Conservation (phyloP, 139 green algal species). For the Coelastrella sp. region DNA sequence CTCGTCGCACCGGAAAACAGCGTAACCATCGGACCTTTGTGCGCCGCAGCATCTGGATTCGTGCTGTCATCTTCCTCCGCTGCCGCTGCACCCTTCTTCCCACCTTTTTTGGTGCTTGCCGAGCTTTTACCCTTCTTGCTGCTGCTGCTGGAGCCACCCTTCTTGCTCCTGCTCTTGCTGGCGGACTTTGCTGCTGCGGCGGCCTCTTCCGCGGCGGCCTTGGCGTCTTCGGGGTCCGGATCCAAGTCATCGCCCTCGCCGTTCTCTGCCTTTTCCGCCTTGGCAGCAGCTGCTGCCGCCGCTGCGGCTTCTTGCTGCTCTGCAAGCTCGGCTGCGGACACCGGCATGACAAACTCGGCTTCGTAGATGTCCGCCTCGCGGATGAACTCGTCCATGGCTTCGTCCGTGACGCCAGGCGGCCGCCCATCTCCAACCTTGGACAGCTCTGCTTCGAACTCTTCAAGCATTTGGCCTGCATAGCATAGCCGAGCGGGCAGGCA, state of each 20-base stretch:
- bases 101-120: conserved; percentile 8
- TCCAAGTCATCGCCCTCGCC: conserved; percentile 13
- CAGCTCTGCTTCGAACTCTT: conserved; percentile 47
- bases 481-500: too few relatives aligned
- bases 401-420: conserved; percentile 44
- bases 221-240: background rate
- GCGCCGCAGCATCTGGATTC: background rate
- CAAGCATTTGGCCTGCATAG: background rate
- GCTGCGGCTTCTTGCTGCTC: conserved; percentile 28
- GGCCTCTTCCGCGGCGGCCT: background rate
- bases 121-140: conserved; percentile 21
- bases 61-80: conserved; percentile 21
- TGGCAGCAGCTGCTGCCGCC: conserved; percentile 16
- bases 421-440: conserved; percentile 51
- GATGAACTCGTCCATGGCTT: conserved; percentile 36
- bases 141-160: background rate
- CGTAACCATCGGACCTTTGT: conserved; percentile 5
- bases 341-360: conserved; percentile 56
- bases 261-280: background rate
- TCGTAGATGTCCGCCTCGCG: conserved; percentile 51
- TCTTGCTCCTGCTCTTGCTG: conserved; percentile 32
- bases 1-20: conserved; percentile 16
- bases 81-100: conserved; percentile 14
- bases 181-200: background rate
- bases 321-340: conserved; percentile 27